A percentile compares a stretch with the other conserved stretches of the same genome.
phyloP scores from a whole-genome alignment of 2,329 filamentous ascomycete species.

The Cladosporium austrohemisphaericum region DNA sequence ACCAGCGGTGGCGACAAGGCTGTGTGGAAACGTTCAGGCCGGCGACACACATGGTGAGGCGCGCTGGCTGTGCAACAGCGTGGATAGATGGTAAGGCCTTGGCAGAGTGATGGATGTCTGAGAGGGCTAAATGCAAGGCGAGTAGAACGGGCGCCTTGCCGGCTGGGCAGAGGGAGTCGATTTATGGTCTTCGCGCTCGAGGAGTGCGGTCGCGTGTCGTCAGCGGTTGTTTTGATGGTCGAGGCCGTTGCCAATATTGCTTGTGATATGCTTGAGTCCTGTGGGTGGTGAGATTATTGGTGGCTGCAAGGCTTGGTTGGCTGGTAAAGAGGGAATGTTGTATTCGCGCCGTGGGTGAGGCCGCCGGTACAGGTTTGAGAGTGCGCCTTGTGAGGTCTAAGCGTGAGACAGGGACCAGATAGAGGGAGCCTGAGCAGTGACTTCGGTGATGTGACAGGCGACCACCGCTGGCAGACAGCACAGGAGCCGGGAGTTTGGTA shows the following conservation, averaged over 20 bases:
- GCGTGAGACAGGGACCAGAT: conserved; percentile 7
- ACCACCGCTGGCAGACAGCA: neutral
- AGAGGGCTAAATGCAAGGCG: conserved; percentile 1
- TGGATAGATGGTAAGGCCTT: neutral
- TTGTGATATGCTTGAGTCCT: conserved; percentile 11
- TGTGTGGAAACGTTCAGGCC: conserved; percentile 47
- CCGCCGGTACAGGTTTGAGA: conserved; percentile 3
- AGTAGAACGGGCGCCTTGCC: conserved; percentile 1
- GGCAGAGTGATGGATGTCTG: neutral
- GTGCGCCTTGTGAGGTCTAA: neutral
- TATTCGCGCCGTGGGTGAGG: conserved; percentile 1
- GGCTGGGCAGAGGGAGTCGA: conserved; percentile 3
- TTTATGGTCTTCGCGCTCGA: conserved; percentile 3
- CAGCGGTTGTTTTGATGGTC: neutral
- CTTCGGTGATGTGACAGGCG: neutral
- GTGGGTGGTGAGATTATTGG: conserved; percentile 4
- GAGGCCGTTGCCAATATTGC: conserved; percentile 13
- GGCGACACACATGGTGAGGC: conserved; percentile 50
- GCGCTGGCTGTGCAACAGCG: neutral
- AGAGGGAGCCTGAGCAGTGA: neutral
- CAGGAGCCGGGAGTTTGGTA: neutral
- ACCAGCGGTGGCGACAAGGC: conserved; percentile 49
- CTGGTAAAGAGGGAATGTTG: neutral
- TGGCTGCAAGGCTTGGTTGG: neutral
- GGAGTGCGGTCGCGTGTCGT: conserved; percentile 4